phyloP scores from a whole-genome alignment of 306 rosid genomes.

The Vigna unguiculata region DNA sequence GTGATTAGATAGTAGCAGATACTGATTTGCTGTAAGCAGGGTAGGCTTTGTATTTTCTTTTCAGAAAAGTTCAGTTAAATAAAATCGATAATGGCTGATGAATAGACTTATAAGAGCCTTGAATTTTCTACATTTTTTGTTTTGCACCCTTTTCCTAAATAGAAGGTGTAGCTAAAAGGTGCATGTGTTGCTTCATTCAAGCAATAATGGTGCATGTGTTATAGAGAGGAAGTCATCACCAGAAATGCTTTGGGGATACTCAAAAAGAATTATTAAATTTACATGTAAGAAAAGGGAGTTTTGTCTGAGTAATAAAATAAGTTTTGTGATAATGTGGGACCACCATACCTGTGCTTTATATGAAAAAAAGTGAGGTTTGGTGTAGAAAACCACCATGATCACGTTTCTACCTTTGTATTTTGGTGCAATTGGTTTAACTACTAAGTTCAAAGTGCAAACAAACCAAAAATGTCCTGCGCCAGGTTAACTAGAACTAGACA shows the following conservation, averaged over 20 bases:
- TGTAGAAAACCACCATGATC: conserved; percentile 38
- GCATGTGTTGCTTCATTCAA: conserved; percentile 67
- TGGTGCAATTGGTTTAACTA: conserved; percentile 46
- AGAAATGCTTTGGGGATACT: conserved; percentile 79
- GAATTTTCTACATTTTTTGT: neutral
- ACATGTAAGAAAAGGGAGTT: conserved; percentile 40
- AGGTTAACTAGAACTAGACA: conserved; percentile 41
- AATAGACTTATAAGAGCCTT: conserved; percentile 23
- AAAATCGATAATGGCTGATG: conserved; percentile 9
- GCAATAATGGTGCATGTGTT: conserved; percentile 74
- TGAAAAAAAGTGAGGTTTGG: conserved; percentile 52
- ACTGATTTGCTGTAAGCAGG: conserved; percentile 50
- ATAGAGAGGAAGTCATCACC: conserved; percentile 63
- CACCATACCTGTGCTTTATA: conserved; percentile 46
- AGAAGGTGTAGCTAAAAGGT: conserved; percentile 56
- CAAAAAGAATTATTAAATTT: conserved; percentile 61
- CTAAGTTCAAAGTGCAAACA: conserved; percentile 24
- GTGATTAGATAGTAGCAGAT: conserved; percentile 52
- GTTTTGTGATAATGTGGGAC: conserved; percentile 49
- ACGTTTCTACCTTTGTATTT: conserved; percentile 37
- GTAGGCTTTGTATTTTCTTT: conserved; percentile 49
- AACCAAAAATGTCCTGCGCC: conserved; percentile 40
- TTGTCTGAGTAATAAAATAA: conserved; percentile 37
- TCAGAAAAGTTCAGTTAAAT: conserved; percentile 36
- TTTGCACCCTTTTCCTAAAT: neutral